phyloP scores from a whole-genome alignment of 306 rosid species.

The Bauhinia variegata region DNA sequence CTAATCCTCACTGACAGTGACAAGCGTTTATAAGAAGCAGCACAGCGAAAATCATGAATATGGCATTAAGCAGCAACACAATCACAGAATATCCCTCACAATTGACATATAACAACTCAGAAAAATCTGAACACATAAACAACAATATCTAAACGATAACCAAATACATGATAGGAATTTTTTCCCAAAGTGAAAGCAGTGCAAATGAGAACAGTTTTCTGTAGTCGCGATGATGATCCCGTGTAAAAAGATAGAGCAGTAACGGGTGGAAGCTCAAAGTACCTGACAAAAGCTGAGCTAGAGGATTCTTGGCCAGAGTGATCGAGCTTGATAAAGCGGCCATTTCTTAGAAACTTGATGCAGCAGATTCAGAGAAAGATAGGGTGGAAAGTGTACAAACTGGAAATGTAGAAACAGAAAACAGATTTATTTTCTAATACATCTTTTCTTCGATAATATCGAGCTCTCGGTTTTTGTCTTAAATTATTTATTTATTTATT shows the following conservation, averaged over 20 bases:
- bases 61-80: not conserved
- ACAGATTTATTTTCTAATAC: not conserved
- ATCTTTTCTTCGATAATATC: slow-evolving; percentile 28
- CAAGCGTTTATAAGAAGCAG: no score
- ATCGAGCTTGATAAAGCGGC: slow-evolving; percentile 44
- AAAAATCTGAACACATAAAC: not conserved
- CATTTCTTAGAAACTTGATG: slow-evolving; percentile 35
- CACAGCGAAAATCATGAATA: not conserved
- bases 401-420: slow-evolving; percentile 1
- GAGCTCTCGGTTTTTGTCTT: not conserved
- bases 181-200: no score
- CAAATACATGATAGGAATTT: no score
- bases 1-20: no score
- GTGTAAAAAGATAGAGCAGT: not conserved
- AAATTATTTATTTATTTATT: not conserved
- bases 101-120: not conserved
- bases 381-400: no score
- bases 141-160: not conserved
- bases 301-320: slow-evolving; percentile 26
- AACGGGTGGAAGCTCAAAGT: not conserved
- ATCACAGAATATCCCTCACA: slow-evolving; percentile 2
- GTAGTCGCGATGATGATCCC: not conserved
- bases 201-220: slow-evolving; percentile 7
- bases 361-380: not conserved
- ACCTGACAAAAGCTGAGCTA: slow-evolving; percentile 46